Percentiles rank a stretch among this genome's conserved stretches.
phyloP scores from a whole-genome alignment of 225 moss, liverwort and hornwort genomes.

The Asterella californica region DNA sequence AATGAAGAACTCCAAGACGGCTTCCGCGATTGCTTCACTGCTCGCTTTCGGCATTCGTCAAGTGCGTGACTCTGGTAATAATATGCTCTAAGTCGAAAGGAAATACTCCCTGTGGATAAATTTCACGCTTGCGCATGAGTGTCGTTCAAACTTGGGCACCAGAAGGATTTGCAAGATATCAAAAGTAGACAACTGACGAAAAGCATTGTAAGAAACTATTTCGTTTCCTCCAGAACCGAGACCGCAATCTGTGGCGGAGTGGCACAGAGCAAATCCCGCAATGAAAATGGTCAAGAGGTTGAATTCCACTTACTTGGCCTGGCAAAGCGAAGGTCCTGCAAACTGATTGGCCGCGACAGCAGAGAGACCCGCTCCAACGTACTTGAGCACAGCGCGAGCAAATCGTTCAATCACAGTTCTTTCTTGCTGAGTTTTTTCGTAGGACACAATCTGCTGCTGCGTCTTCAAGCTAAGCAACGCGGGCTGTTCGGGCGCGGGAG shows the following conservation, averaged over 20 bases:
- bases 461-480: slow-evolving; percentile 29
- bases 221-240: not conserved
- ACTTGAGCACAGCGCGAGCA: slow-evolving; percentile 48
- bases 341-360: slow-evolving; percentile 49
- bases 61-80: too few relatives aligned
- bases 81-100: too few relatives aligned
- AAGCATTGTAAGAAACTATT: not conserved
- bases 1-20: not conserved
- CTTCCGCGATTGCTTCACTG: not conserved
- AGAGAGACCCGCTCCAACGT: slow-evolving; percentile 53
- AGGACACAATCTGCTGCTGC: slow-evolving; percentile 22
- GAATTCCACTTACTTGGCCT: slow-evolving; percentile 43
- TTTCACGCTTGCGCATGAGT: not conserved
- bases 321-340: slow-evolving; percentile 34
- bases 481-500: slow-evolving; percentile 26
- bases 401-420: slow-evolving; percentile 37
- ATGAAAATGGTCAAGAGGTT: not conserved
- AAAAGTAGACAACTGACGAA: not conserved
- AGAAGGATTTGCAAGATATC: not conserved
- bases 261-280: not conserved
- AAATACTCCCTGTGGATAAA: not conserved
- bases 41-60: not conserved
- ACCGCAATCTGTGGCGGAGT: too few relatives aligned
- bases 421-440: slow-evolving; percentile 24
- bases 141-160: not conserved